Conservation (phyloP, 2,329 filamentous ascomycete genomes). For the Scytalidium sp. region DNA sequence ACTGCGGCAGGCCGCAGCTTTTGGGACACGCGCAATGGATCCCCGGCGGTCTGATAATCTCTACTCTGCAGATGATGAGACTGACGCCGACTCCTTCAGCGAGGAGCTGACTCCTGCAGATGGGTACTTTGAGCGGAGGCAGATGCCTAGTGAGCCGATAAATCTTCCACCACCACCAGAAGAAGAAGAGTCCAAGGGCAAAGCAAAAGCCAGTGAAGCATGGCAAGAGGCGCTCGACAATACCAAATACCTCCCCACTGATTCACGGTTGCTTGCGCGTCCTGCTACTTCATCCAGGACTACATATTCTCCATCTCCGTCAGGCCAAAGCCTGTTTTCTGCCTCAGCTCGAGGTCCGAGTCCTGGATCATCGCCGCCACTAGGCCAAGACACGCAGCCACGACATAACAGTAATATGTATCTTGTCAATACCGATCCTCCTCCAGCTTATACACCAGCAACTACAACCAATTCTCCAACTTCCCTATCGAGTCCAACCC, state of each 20-base stretch:
- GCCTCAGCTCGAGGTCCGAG: not conserved
- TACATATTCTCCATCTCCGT: not conserved
- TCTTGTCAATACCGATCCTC: constrained; percentile 12
- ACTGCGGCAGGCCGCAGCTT: not conserved
- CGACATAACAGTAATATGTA: not conserved
- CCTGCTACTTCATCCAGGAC: not conserved
- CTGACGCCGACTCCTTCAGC: constrained; percentile 22
- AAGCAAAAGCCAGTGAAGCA: not conserved
- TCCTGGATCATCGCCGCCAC: not conserved
- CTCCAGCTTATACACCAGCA: constrained; percentile 21
- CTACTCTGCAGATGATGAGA: constrained; percentile 16
- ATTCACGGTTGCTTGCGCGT: not conserved
- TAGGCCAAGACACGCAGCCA: not conserved
- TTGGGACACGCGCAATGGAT: not conserved
- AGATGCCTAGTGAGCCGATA: constrained; percentile 5
- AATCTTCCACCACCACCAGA: not conserved
- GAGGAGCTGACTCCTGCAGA: constrained; percentile 24
- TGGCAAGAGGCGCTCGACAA: not conserved
- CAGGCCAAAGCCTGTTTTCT: not conserved
- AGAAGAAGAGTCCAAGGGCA: not conserved
- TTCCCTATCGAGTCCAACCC: constrained; percentile 4
- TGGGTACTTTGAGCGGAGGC: constrained; percentile 25
- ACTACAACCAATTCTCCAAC: constrained; percentile 7
- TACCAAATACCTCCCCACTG: not conserved
- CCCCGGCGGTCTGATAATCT: constrained; percentile 18